Base-by-base conservation (phyloP, 73 alveolate species). In the Tetrahymena elliotti region DNA sequence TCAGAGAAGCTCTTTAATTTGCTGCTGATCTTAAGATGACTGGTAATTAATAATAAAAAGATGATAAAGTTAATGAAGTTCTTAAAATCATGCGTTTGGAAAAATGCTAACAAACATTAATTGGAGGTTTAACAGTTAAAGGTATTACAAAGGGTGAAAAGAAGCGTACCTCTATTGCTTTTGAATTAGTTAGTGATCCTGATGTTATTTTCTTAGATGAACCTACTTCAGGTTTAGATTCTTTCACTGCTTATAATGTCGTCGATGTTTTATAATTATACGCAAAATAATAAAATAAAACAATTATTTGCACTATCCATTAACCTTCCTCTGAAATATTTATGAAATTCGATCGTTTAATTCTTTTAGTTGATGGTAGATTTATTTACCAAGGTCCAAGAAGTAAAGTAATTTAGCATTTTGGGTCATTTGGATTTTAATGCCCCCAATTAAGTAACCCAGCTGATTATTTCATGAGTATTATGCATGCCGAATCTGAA, bases 141-240 rank as follows among this genome's bases (percentile, higher is more conserved):
- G 99, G 99, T 47, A 97, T 99, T 34, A 98, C 99, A 6, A 99
- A 99, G 33, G 99, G 99, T 84, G 99, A 99, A 93, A 97, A 99
- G 96, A 99, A 99, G 95, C 93, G 99, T 68, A 97, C 99, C 27
- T 98, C 99, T 5, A 98, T 99, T 18, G 99, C 99, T 35, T 97
- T 98, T 93, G 99, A 99, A 96, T 94, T 99, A 92, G 97, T 99
- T n/a, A 96, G 98, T 88, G 98, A 99, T 96, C 99, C 99, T 22
- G 92, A 97, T 10, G 93, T 98, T 88, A 97, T 99, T 38, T 97
- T 99, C 96, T 97, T 98, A 93, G 99, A 98, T 97, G 99, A 98
- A 93, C 99, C 99, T 37, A 98, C 99, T 10, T 97, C 98, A 93
- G 99, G 99, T 53, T 97, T 98, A 54, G 99, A 98, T 95, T 97